A percentile compares a stretch with the other conserved stretches of the same genome.
phyloP scores from a whole-genome alignment of 495 filamentous ascomycete species.

The Penicillium cosmopolitanum region DNA sequence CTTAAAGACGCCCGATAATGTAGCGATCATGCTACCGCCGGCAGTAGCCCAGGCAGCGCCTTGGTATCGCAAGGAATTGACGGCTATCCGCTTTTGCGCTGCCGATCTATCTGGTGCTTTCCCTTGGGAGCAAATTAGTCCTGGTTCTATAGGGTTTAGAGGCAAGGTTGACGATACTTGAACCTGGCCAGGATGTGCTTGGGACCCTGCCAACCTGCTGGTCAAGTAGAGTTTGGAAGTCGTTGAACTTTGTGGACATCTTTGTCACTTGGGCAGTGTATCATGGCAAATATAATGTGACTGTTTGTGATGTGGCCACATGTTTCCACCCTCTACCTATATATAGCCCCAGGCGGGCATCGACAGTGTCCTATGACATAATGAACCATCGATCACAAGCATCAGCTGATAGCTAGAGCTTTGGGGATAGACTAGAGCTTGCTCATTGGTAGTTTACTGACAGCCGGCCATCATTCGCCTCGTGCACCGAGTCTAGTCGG shows the following conservation, averaged over 20 bases:
- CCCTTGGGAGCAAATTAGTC: not conserved
- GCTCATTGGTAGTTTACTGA: not conserved
- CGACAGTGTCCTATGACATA: not conserved
- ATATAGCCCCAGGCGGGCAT: not conserved
- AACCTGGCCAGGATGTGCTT: constrained; percentile 6
- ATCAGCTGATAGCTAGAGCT: constrained; percentile 1
- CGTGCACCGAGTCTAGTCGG: not conserved
- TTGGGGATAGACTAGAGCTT: not conserved
- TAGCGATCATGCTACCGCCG: constrained; percentile 37
- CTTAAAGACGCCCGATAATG: constrained; percentile 33
- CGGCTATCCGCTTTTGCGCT: constrained; percentile 20
- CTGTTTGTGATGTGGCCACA: not conserved
- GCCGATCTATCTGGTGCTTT: constrained; percentile 12
- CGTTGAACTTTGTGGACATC: constrained; percentile 20
- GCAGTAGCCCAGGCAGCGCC: constrained; percentile 36
- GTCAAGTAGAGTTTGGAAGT: constrained; percentile 29
- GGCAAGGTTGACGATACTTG: constrained; percentile 2
- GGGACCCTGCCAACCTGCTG: constrained; percentile 27
- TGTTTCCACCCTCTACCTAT: not conserved
- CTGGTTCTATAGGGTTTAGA: not conserved
- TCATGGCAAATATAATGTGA: too few relatives aligned
- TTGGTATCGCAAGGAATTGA: constrained; percentile 32
- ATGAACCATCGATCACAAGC: not conserved
- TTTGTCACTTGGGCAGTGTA: not conserved
- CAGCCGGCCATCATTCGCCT: not conserved